Conservation (phyloP, 176 grass and related monocot species). For the Aegilops tauschii region DNA sequence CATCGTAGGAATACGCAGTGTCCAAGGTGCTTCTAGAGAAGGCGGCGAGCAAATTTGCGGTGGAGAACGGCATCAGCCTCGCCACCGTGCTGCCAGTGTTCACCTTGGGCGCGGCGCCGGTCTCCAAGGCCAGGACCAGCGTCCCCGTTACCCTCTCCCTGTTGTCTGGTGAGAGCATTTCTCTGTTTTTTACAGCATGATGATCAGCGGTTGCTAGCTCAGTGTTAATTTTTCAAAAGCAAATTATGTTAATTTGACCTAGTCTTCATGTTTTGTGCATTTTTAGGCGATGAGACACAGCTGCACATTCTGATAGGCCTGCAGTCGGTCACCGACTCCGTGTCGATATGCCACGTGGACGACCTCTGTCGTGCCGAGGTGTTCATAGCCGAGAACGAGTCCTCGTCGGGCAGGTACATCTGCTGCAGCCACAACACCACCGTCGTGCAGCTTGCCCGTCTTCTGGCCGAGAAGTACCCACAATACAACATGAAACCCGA, state of each 20-base stretch:
- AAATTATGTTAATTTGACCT: too few species aligned
- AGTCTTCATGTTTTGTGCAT: too few species aligned
- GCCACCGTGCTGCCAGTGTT: slow-evolving; percentile 34
- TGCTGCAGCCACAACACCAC: slow-evolving; percentile 25
- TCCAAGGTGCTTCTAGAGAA: slow-evolving; percentile 42
- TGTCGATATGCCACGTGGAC: slow-evolving; percentile 24
- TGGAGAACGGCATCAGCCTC: slow-evolving; percentile 30
- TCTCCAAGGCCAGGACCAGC: slow-evolving; percentile 12
- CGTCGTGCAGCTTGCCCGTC: background rate
- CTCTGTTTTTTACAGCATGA: background rate
- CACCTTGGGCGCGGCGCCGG: slow-evolving; percentile 24
- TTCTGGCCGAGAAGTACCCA: slow-evolving; percentile 18
- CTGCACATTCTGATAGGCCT: background rate
- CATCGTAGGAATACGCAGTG: slow-evolving; percentile 24
- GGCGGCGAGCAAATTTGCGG: slow-evolving; percentile 19
- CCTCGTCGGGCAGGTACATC: slow-evolving; percentile 38
- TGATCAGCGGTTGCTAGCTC: background rate
- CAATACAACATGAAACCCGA: background rate
- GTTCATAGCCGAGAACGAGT: slow-evolving; percentile 26
- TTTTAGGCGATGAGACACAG: background rate
- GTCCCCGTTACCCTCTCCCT: slow-evolving; percentile 20
- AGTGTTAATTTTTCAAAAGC: background rate
- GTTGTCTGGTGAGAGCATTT: slow-evolving; percentile 22
- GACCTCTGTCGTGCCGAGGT: slow-evolving; percentile 40
- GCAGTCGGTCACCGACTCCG: background rate